Evolutionary conservation across 495 filamentous ascomycete species (phyloP).

Genomic region (Hyaloscypha hepaticicola): DNA sequence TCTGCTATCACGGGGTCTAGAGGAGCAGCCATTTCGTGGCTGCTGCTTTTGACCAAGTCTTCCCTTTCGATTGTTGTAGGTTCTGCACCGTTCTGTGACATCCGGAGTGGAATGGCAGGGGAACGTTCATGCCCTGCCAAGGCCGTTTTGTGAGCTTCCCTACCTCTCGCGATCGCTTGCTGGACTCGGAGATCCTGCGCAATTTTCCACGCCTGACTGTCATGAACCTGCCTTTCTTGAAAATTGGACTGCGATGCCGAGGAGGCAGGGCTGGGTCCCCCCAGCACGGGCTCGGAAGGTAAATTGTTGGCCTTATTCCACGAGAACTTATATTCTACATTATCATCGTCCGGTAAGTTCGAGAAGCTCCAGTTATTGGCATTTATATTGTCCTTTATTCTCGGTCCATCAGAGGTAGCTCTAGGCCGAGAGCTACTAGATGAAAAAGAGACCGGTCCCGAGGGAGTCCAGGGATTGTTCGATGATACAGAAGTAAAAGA

Average conservation of each 20-base stretch:
- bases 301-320: neutral
- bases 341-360: slow-evolving; percentile 21
- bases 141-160: slow-evolving; percentile 1
- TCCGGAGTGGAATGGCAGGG: neutral
- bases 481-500: neutral
- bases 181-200: slow-evolving; percentile 19
- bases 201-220: slow-evolving; percentile 22
- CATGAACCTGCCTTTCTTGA: slow-evolving; percentile 1
- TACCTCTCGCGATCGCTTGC: slow-evolving; percentile 12
- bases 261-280: neutral
- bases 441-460: neutral
- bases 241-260: neutral
- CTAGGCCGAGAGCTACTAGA: slow-evolving; percentile 32
- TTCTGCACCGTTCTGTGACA: neutral
- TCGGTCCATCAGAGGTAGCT: slow-evolving; percentile 49
- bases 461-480: neutral
- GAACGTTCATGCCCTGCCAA: neutral
- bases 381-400: slow-evolving; percentile 32
- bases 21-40: too few species aligned
- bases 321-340: neutral
- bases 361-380: slow-evolving; percentile 48
- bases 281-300: neutral
- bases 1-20: neutral
- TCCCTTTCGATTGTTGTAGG: neutral
- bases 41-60: slow-evolving; percentile 24